These are phyloP conservation scores for Silene latifolia DNA, from an alignment of 148 eudicot genomes.

Conservation along the genomic window DNA sequence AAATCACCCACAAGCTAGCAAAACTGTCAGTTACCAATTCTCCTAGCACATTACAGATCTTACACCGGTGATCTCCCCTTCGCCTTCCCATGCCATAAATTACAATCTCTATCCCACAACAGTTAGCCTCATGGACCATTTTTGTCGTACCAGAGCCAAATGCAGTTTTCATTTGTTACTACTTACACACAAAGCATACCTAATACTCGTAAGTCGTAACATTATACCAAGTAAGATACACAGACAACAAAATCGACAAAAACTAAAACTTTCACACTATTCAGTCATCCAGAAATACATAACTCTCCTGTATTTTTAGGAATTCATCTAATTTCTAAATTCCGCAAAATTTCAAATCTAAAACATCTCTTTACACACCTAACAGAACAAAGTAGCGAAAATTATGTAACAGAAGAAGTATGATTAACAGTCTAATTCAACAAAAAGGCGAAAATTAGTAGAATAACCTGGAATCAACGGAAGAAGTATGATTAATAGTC, in stretches of 20 bases:
- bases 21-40: neutral
- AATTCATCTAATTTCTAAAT: neutral
- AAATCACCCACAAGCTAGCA: too few species aligned
- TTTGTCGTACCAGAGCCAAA: too few species aligned
- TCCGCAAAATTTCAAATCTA: neutral
- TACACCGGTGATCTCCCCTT: neutral
- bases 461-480: slow-evolving; percentile 27
- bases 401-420: too few species aligned
- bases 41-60: neutral
- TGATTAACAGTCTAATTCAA: too few species aligned
- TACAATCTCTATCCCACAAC: neutral
- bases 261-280: neutral
- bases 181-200: too few species aligned
- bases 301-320: neutral
- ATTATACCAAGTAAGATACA: neutral
- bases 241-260: too few species aligned
- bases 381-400: too few species aligned
- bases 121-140: too few species aligned
- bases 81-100: neutral
- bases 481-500: slow-evolving; percentile 10
- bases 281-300: neutral
- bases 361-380: too few species aligned
- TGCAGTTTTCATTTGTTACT: neutral
- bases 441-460: too few species aligned
- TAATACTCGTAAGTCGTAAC: too few species aligned